A percentile compares a stretch with the other conserved stretches of the same genome.
Evolutionary conservation across 768 basidiomycete genomes (phyloP).

Genomic region (Podaxis sp.): DNA sequence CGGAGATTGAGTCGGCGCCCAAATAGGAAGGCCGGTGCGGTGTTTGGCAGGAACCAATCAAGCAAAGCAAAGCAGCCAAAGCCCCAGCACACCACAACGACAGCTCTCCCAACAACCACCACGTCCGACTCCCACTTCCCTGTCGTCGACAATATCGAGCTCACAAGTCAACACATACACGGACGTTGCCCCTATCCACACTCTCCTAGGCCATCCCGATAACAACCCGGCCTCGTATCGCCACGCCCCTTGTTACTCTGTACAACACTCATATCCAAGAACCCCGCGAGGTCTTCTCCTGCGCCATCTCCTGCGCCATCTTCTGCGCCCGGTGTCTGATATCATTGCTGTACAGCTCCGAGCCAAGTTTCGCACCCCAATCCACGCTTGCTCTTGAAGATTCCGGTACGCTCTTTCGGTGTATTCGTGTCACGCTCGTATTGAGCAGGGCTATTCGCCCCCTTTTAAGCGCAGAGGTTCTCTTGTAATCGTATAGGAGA

Average conservation of each 20-base stretch:
- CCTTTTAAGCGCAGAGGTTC: not conserved
- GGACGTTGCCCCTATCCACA: not conserved
- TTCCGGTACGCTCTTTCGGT: not conserved
- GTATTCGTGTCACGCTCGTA: not conserved
- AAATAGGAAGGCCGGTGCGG: conserved; percentile 11
- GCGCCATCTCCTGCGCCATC: not conserved
- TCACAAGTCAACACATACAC: not conserved
- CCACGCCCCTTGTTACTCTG: not conserved
- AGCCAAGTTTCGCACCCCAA: not conserved
- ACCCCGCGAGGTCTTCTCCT: not conserved
- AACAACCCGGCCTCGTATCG: conserved; percentile 1
- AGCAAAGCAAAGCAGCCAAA: conserved; percentile 12
- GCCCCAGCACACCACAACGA: conserved; percentile 13
- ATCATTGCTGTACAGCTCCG: not conserved
- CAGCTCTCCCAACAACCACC: conserved; percentile 12
- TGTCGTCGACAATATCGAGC: conserved; percentile 9
- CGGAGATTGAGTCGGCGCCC: conserved; percentile 25
- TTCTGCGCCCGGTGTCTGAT: not conserved
- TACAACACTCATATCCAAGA: not conserved
- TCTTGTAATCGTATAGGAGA: not conserved
- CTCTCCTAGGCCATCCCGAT: not conserved
- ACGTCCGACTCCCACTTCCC: conserved; percentile 1
- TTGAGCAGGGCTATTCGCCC: not conserved
- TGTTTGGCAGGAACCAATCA: conserved; percentile 15
- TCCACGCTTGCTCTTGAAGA: not conserved